A percentile compares a stretch with the other conserved stretches of the same genome.
phyloP scores from a whole-genome alignment of 441 rosid species.

The Theobroma grandiflorum region DNA sequence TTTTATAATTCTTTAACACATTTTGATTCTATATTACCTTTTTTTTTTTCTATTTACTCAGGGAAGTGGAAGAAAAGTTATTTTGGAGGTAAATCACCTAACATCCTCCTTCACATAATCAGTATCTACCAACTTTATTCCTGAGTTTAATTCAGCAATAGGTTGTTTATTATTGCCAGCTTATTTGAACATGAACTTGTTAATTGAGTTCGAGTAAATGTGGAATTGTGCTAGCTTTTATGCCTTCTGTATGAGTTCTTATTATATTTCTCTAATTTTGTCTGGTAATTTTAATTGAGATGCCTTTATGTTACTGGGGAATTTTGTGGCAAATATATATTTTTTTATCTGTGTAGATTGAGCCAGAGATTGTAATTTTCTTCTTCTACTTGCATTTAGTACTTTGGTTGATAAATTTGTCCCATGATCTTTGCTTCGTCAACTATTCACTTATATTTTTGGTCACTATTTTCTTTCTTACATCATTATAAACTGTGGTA shows the following conservation, averaged over 20 bases:
- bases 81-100: slow-evolving; percentile 69
- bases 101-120: slow-evolving; percentile 2
- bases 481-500: neutral
- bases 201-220: neutral
- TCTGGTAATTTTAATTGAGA: slow-evolving; percentile 22
- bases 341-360: no score
- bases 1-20: neutral
- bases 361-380: no score
- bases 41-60: slow-evolving; percentile 37
- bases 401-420: no score
- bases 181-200: slow-evolving; percentile 7
- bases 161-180: neutral
- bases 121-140: neutral
- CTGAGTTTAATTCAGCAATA: neutral
- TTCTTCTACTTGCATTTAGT: no score
- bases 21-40: neutral
- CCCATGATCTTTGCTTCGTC: no score
- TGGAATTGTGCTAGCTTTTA: slow-evolving; percentile 1
- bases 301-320: slow-evolving; percentile 5
- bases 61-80: slow-evolving; percentile 57
- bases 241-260: slow-evolving; percentile 5
- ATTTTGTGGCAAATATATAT: neutral
- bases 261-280: neutral
- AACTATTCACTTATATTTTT: neutral
- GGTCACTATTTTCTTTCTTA: neutral